Conservation (phyloP, 148 eudicot genomes). For the Pouteria glomerata region DNA sequence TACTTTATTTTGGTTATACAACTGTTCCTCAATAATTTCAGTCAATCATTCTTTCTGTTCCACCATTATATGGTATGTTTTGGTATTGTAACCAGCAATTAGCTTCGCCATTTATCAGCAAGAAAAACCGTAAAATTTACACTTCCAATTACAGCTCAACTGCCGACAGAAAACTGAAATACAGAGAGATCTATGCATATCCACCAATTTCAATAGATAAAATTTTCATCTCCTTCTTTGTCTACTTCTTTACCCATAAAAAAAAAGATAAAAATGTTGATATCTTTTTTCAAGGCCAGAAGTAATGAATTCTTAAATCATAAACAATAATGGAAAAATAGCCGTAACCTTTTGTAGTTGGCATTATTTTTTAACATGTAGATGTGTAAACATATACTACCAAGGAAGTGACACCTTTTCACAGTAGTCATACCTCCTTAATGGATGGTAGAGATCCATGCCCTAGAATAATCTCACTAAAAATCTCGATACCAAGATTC, state of each 20-base stretch:
- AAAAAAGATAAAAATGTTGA: neutral
- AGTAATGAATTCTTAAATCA: neutral
- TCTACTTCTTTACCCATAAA: too few relatives aligned
- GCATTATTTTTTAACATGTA: neutral
- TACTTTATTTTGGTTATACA: too few relatives aligned
- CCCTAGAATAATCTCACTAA: too few relatives aligned
- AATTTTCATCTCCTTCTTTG: neutral
- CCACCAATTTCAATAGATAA: neutral
- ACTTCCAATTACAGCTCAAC: neutral
- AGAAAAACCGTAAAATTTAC: neutral
- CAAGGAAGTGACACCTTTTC: too few relatives aligned
- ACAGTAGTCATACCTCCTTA: too few relatives aligned
- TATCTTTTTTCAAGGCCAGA: neutral
- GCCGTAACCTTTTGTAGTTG: neutral
- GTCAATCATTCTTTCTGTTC: too few relatives aligned
- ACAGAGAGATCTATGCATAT: neutral
- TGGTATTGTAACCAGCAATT: too few relatives aligned
- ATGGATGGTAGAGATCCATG: too few relatives aligned
- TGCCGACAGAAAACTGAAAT: too few relatives aligned
- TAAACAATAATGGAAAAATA: neutral
- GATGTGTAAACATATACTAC: neutral
- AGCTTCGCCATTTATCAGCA: neutral
- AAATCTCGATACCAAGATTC: too few relatives aligned
- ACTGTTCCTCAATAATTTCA: too few relatives aligned
- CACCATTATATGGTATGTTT: too few relatives aligned